Evolutionary conservation across 2,329 filamentous ascomycete species (phyloP), one percentile per base, ranked within the genome.

Genomic region (Samsoniella hepiali): DNA sequence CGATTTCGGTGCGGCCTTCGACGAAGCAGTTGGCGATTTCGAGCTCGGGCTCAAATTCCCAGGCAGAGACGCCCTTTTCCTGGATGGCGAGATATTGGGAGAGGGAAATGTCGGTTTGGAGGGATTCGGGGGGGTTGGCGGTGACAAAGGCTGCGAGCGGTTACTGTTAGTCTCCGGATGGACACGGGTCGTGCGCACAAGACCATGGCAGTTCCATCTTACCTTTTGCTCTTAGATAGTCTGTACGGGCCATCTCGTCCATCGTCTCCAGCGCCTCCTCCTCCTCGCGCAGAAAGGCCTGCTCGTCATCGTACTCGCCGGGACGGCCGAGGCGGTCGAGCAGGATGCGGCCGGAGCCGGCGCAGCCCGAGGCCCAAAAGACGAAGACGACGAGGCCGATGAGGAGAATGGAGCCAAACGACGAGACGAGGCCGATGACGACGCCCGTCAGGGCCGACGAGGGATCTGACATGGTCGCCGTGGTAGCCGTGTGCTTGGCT

Each of bases 11-110:
- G 68, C 95, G 87, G 47, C 81, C 94, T 77, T 99, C 94, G 67
- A 99, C 95, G 73, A 99, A 99, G 77, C 95, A 99, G 77, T 98
- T 98, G 69, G 95, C 95, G 69, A 98, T 97, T 77, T 99, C 95
- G 42, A 98, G 80, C 76, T 99, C 95, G n/a, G 95, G 95, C 76
- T 98, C 95, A 72, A 99, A 99, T 76, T 99, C 95, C 95, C 95
- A 99, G 7, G 95, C 95, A 5, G 95, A 97, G n/a, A 99, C 94
- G 58, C 95, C 95, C 77, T 99, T 99, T 80, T 99, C 95, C 79
- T 99, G 95, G 68, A 99, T 99, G 49, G 95, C 95, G 64, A 99
- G 84, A 75, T 97, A 98, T 75, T 99, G 95, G 42, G 95, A 98
- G 67, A 99, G 80, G 29, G 95, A 98, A 68, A 99, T 99, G 74